Percentiles rank a stretch among this genome's conserved stretches.
phyloP scores from a whole-genome alignment of 805 yeast species.

The Ogataea degrootiae region DNA sequence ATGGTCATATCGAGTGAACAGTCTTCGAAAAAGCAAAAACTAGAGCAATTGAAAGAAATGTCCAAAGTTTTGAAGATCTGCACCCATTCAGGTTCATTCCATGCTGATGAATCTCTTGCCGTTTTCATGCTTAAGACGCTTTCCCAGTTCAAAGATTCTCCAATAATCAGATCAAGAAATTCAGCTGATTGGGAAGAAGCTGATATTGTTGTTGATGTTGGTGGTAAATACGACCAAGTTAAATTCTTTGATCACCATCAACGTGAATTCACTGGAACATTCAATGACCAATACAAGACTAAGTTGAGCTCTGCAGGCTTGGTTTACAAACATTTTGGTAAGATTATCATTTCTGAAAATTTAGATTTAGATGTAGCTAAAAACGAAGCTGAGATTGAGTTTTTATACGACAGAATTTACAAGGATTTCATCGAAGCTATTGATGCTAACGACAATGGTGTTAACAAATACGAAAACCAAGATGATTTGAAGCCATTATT shows the following conservation, averaged over 20 bases:
- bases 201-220: conserved; percentile 92
- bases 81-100: conserved; percentile 91
- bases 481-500: conserved; percentile 57
- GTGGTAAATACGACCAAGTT: conserved; percentile 81
- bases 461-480: conserved; percentile 55
- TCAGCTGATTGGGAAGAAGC: conserved; percentile 77
- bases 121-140: conserved; percentile 75
- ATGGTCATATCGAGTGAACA: conserved; percentile 1
- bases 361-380: conserved; percentile 35
- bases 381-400: conserved; percentile 44
- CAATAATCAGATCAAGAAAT: conserved; percentile 77
- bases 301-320: conserved; percentile 93
- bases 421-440: conserved; percentile 83
- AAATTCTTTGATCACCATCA: conserved; percentile 96
- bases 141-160: conserved; percentile 63
- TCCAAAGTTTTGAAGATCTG: conserved; percentile 53
- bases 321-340: conserved; percentile 82
- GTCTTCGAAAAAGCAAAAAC: conserved; percentile 23
- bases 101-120: conserved; percentile 95
- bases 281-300: conserved; percentile 58
- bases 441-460: conserved; percentile 96
- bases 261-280: conserved; percentile 78
- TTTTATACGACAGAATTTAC: conserved; percentile 74
- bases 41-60: conserved; percentile 18
- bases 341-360: conserved; percentile 55